Evolutionary conservation across 2,329 filamentous ascomycete genomes (phyloP).

Genomic region (Macrophomina phaseolina): DNA sequence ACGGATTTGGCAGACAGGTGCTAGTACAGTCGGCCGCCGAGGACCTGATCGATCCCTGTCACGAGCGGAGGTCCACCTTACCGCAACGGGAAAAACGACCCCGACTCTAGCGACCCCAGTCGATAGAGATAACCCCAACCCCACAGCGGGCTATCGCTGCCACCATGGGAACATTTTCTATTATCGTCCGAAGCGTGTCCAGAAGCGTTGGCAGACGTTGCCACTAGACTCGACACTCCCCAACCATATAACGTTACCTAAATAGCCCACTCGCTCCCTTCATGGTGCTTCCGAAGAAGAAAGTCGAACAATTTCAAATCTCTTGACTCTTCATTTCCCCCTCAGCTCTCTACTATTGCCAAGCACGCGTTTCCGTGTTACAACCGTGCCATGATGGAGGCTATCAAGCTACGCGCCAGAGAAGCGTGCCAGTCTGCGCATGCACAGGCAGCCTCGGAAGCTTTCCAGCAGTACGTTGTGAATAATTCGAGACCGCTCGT

Average conservation of each 20-base stretch:
- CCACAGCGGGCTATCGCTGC: slow-evolving; percentile 26
- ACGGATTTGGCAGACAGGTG: background rate
- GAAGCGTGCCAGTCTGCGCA: slow-evolving; percentile 22
- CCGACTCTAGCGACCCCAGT: slow-evolving; percentile 19
- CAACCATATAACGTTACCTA: slow-evolving; percentile 18
- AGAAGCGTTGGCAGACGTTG: background rate
- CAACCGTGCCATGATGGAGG: slow-evolving; percentile 30
- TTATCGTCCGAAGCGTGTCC: slow-evolving; percentile 12
- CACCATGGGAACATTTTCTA: slow-evolving; percentile 25
- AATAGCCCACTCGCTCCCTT: slow-evolving; percentile 1
- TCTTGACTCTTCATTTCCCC: background rate
- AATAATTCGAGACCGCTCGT: slow-evolving; percentile 34
- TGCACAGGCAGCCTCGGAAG: slow-evolving; percentile 9
- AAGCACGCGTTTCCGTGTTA: slow-evolving; percentile 27
- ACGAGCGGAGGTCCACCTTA: slow-evolving; percentile 17
- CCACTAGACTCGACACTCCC: background rate
- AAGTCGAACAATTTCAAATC: background rate
- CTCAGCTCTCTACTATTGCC: slow-evolving; percentile 28
- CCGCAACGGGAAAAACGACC: slow-evolving; percentile 23
- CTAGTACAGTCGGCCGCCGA: background rate
- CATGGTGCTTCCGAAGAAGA: background rate
- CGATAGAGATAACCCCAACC: slow-evolving; percentile 26
- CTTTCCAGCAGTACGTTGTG: slow-evolving; percentile 11
- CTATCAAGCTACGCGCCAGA: slow-evolving; percentile 33
- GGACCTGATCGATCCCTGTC: slow-evolving; percentile 6